These are phyloP conservation scores for Trypanosoma rangeli DNA, from an alignment of 208 protist species.

Conservation along the genomic window DNA sequence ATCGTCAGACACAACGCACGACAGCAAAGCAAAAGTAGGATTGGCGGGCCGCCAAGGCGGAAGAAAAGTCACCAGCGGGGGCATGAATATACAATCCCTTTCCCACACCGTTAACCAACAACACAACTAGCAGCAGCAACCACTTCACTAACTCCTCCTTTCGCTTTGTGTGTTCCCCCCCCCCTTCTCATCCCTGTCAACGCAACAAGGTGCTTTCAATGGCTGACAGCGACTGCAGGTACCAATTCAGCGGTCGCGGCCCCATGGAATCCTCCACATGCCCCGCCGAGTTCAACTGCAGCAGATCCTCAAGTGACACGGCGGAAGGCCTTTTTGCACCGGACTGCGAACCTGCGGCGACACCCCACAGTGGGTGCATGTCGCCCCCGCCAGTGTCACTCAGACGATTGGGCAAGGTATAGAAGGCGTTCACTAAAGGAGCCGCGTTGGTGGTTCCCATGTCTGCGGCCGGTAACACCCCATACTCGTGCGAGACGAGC, in stretches of 20 bases:
- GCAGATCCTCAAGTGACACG: not conserved
- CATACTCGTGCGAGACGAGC: constrained; percentile 14
- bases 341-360: not conserved
- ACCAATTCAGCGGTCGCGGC: constrained; percentile 28
- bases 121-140: too few species aligned
- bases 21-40: not conserved
- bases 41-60: not conserved
- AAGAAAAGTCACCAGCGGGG: constrained; percentile 8
- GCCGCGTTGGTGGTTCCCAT: not conserved
- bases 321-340: not conserved
- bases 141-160: too few species aligned
- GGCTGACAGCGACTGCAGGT: constrained; percentile 26
- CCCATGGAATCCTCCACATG: not conserved
- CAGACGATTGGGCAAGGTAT: constrained; percentile 9
- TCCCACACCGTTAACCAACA: too few species aligned
- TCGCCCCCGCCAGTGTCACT: not conserved
- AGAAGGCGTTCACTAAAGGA: constrained; percentile 7
- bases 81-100: too few species aligned
- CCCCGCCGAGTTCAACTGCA: not conserved
- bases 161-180: too few species aligned
- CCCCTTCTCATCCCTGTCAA: not conserved
- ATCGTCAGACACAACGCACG: not conserved
- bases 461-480: not conserved
- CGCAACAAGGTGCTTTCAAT: constrained; percentile 25
- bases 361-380: too few species aligned